phyloP scores from a whole-genome alignment of 225 moss, liverwort and hornwort genomes.

The Physcomitrium patens region DNA sequence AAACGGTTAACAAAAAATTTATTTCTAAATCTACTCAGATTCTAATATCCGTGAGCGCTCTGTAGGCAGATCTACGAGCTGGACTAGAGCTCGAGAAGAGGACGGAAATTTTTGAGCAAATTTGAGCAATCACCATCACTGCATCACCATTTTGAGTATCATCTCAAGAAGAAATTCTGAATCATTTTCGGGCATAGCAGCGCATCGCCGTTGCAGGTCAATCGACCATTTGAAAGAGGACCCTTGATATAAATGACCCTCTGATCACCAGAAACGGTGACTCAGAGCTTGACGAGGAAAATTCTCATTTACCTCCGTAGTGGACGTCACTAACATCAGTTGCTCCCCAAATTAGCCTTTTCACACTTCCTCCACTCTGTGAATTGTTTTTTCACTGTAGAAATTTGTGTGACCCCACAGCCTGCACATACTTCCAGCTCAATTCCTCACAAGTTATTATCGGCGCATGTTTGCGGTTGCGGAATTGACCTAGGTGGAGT shows the following conservation, averaged over 20 bases:
- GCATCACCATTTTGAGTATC: not conserved
- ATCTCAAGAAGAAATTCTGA: no score
- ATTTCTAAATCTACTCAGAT: no score
- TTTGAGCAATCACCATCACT: not conserved
- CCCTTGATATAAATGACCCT: no score
- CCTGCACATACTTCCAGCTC: not conserved
- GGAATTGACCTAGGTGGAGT: not conserved
- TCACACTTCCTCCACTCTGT: no score
- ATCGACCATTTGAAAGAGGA: not conserved
- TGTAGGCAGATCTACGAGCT: slow-evolving; percentile 1
- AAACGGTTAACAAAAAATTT: no score
- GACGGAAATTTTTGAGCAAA: not conserved
- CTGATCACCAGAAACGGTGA: no score
- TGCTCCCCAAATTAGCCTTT: no score
- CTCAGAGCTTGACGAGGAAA: no score
- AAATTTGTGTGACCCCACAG: not conserved
- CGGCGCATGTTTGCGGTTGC: not conserved
- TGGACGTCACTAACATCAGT: no score
- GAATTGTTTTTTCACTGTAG: no score
- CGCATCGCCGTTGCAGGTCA: not conserved
- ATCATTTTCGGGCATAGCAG: not conserved
- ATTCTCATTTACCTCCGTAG: no score
- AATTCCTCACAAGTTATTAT: not conserved
- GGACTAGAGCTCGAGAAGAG: not conserved
- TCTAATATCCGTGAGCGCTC: no score